A percentile compares a stretch with the other conserved stretches of the same genome.
These are phyloP conservation scores for Rhodocollybia butyracea DNA, from an alignment of 768 basidiomycete species.

Conservation along the genomic window DNA sequence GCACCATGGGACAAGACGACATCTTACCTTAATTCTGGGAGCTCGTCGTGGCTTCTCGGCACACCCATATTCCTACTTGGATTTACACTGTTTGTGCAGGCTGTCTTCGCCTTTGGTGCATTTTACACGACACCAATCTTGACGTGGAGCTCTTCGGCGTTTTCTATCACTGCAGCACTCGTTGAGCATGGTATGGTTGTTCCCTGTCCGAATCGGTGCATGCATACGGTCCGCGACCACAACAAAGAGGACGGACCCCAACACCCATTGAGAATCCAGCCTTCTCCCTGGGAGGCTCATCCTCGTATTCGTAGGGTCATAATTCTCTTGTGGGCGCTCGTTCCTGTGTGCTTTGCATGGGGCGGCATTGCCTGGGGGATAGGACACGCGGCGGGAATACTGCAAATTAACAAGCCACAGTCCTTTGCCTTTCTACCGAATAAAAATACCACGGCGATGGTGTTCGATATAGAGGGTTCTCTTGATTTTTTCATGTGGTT, in stretches of 20 bases:
- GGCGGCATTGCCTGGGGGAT: background rate
- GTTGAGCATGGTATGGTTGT: slow-evolving; percentile 22
- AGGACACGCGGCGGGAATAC: background rate
- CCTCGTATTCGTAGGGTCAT: background rate
- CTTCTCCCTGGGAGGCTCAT: background rate
- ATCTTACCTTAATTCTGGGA: no score
- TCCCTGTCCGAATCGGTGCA: slow-evolving; percentile 18
- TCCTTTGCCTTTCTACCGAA: background rate
- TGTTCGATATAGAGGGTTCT: background rate
- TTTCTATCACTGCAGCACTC: slow-evolving; percentile 27
- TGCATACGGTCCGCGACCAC: slow-evolving; percentile 18
- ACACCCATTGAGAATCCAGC: background rate
- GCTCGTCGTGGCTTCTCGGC: slow-evolving; percentile 19
- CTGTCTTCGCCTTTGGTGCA: slow-evolving; percentile 19
- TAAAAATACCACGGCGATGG: background rate
- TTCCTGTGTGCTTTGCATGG: background rate
- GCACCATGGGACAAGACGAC: background rate
- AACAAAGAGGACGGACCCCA: background rate
- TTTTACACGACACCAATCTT: slow-evolving; percentile 18
- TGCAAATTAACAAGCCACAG: background rate
- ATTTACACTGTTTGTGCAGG: slow-evolving; percentile 19
- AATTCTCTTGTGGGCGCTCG: background rate
- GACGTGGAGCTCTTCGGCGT: slow-evolving; percentile 30
- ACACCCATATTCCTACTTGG: slow-evolving; percentile 26
- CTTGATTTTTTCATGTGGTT: background rate